Evolutionary conservation across 2,329 filamentous ascomycete species (phyloP), one percentile per base, ranked within the genome.

Genomic region (Neospermospora avenae): DNA sequence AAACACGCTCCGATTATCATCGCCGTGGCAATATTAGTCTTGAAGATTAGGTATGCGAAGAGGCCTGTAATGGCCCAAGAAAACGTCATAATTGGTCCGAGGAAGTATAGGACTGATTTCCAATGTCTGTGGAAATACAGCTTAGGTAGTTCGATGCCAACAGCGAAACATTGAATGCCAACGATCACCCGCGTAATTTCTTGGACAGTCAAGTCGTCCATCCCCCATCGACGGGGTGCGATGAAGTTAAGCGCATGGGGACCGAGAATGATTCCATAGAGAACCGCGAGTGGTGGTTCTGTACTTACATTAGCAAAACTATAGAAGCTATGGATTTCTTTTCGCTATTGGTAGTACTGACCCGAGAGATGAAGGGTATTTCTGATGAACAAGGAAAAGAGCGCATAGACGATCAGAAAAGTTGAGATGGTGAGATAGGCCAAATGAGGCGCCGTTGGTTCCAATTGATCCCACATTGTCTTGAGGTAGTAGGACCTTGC

Each of bases 161-260:
- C 83, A 67, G 86, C 86, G 69, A 89, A 89, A 78, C 87, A 89
- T 78, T 89, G 86, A 31, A 89, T 85, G 53, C 88, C 86, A 42
- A 90, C 77, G 56, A 89, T 86, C 58, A 89, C 85, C 62, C 87
- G 82, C n/a, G 86, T 86, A 71, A 87, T 86, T 67, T 89, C 87
- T 34, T 89, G 79, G 0, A 86, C 87, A 66, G 88, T 85, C 65
- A 86, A 80, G 68, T 89, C 86, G 46, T 83, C 79, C 62, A 88
- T 86, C 35, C 86, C 86, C 86, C 86, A 89, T 53, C 77, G 74
- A 56, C 74, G 58, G 25, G 81, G 86, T 66, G 86, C 79, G 68
- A 89, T 86, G 18, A 88, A 74, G 65, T 85, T 78, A 42, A 86
- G 84, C 3, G 83, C 85, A 74, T 88, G 84, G 3, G 85, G 86